Evolutionary conservation across 352 stramenopile species (phyloP).

Genomic region (Pythium monospermum): DNA sequence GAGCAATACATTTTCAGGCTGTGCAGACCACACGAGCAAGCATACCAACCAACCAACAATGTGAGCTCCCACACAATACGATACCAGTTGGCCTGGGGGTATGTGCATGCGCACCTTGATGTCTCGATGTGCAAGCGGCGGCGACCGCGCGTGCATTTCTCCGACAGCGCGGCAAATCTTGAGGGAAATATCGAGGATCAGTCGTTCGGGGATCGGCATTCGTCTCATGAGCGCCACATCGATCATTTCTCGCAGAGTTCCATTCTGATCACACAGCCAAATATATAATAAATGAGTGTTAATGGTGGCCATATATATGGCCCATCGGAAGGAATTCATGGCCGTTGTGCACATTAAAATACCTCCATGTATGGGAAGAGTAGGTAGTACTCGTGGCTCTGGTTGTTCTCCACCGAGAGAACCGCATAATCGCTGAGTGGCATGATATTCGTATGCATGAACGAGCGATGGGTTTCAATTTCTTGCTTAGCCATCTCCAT

Average conservation of each 20-base stretch:
- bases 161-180: conserved; percentile 76
- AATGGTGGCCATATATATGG: too few species aligned
- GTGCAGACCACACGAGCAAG: background rate
- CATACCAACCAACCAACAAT: too few species aligned
- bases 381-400: conserved; percentile 75
- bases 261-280: conserved; percentile 68
- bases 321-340: too few species aligned
- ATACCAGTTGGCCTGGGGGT: too few species aligned
- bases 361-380: conserved; percentile 86
- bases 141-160: conserved; percentile 67
- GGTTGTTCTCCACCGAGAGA: conserved; percentile 33
- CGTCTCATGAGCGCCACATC: conserved; percentile 44
- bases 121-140: conserved; percentile 77
- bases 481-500: conserved; percentile 72
- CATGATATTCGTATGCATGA: conserved; percentile 82
- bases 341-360: too few species aligned
- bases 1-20: conserved; percentile 88
- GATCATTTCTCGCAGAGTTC: conserved; percentile 82
- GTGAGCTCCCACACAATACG: too few species aligned
- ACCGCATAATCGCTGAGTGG: conserved; percentile 73
- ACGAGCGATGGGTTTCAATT: conserved; percentile 73
- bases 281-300: background rate
- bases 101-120: conserved; percentile 82
- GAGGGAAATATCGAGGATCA: conserved; percentile 79
- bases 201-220: conserved; percentile 50